Evolutionary conservation across 495 filamentous ascomycete species (phyloP), one percentile per base, ranked within the genome.

Genomic region (Talaromyces nanjingensis): DNA sequence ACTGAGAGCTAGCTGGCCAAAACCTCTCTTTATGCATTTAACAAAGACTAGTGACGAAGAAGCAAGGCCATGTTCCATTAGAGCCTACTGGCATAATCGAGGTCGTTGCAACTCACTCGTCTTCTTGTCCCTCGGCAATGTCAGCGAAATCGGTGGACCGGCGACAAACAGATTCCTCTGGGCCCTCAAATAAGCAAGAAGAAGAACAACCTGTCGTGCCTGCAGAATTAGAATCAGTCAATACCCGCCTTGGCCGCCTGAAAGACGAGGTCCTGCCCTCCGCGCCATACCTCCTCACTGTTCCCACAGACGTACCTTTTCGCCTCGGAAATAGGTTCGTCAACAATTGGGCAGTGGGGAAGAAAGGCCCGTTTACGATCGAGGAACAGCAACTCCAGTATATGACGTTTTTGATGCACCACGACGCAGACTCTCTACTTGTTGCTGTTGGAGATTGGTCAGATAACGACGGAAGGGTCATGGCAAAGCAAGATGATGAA

Each of bases 361-460:
- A 75, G 71, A 74, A 78, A 59, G 76, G 76, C 9, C 79, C 76
- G 18, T 84, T 84, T 63, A 66, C 67, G 31, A 66, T 68, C 31
- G 74, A 81, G 58, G 81, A 84, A 71, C 75, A 83, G 59, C 72
- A 79, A 68, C 73, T 84, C 61, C 81, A 84, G 62, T 84, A 83
- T 60, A 77, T 81, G 75, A 84, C 81, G 47, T 84, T 83, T 64
- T 68, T 81, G 63, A 74, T 76, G n/a, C 78, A 82, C 63, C 71
- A 77, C 70, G 70, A 77, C 63, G 71, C 70, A 34, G 79, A 83
- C 64, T 78, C 77, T 2, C 67, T 84, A 58, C 67, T 83, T 54
- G 70, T 74, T 53, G 76, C 79, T 18, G 74, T 81, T 61, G 81
- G 81, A 33, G 79, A 81, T 64, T 84, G 81, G 81, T 81, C 81